Evolutionary conservation across 345 rosid genomes (phyloP), one percentile per base, ranked within the genome.

Genomic region (Pelargonium nanum): DNA sequence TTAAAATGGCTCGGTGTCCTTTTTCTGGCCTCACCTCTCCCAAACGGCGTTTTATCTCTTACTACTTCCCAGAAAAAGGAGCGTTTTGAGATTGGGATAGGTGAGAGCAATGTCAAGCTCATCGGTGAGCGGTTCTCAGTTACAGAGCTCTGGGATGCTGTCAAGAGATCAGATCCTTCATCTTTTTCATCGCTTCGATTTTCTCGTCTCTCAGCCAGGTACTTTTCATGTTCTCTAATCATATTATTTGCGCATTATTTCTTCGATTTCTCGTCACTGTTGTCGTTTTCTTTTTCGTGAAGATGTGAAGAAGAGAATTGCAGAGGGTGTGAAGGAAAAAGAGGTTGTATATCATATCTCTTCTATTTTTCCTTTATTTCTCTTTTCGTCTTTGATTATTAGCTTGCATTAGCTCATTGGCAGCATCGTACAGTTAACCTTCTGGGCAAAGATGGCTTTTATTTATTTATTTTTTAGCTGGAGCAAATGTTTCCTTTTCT

Each of bases 221-320:
- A 70, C 44, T 10, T 63, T 21, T 64, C 56, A 16, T 48, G 2
- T 65, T 60, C n/a, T 8, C 21, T 26, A 30, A 58, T 50, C 20
- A 26, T 40, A 58, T 23, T 9, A 5, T 22, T 13, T n/a, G 12
- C 48, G 6, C 24, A 13, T 30, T 24, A 4, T n/a, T 0, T 56
- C 1, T 26, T 40, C 26, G 12, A n/a, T 22, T 5, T 12, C 16
- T 5, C 20, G 24, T 26, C 20, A 20, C 4, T 28, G 60, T 34
- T 15, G n/a, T n/a, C 17, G 6, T 64, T 5, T 20, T 58, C 0
- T 23, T 51, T 1, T n/a, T 26, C 44, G 26, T 22, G 62, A 64
- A 88, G 96, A 85, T 76, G 86, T 88, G 58, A 92, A 88, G 87
- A 70, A 76, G 77, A 78, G 91, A 74, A 75, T 88, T 59, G 78